phyloP scores from a whole-genome alignment of 495 filamentous ascomycete species.

The Penicillium desertorum region DNA sequence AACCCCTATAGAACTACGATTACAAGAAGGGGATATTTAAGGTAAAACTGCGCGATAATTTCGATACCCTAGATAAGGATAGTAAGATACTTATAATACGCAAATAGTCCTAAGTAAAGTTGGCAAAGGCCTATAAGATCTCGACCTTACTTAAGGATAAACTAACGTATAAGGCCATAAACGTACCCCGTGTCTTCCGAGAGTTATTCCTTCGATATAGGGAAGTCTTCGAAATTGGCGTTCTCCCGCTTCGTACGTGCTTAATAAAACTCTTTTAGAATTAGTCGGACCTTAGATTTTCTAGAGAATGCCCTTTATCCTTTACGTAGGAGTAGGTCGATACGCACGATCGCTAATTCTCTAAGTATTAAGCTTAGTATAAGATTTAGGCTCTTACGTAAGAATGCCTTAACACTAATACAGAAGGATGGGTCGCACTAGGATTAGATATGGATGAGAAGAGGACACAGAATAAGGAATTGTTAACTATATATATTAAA shows the following conservation, averaged over 20 bases:
- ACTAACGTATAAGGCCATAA: constrained; percentile 31
- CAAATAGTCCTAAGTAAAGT: constrained; percentile 27
- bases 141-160: constrained; percentile 30
- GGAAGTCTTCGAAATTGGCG: constrained; percentile 32
- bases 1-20: constrained; percentile 25
- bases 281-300: constrained; percentile 33
- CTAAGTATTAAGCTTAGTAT: constrained; percentile 33
- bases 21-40: constrained; percentile 29
- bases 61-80: constrained; percentile 31
- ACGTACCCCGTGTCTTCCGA: constrained; percentile 31
- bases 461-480: constrained; percentile 29
- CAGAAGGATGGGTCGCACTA: constrained; percentile 39
- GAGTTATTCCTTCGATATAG: constrained; percentile 38
- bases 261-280: constrained; percentile 36
- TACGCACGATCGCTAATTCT: constrained; percentile 29
- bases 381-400: constrained; percentile 30
- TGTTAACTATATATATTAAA: constrained; percentile 31
- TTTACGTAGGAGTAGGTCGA: constrained; percentile 31
- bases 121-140: constrained; percentile 39
- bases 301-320: constrained; percentile 30
- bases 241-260: constrained; percentile 36
- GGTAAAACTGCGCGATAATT: constrained; percentile 31
- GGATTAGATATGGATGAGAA: constrained; percentile 33
- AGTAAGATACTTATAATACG: constrained; percentile 23
- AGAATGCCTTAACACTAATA: constrained; percentile 41